Evolutionary conservation across 495 filamentous ascomycete genomes (phyloP).

Genomic region (Parathielavia appendiculata): DNA sequence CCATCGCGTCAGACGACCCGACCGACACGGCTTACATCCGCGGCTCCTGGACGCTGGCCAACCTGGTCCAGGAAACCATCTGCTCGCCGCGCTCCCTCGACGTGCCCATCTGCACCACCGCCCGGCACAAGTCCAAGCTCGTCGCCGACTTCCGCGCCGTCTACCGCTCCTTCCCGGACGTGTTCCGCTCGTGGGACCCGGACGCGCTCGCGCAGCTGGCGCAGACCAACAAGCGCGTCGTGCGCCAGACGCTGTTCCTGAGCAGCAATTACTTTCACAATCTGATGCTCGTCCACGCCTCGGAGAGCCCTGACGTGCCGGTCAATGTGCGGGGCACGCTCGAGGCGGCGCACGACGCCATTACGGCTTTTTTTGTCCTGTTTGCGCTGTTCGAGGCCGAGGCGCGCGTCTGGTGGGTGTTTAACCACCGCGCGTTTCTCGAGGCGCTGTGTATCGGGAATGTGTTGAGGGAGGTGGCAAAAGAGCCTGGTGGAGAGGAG

Average conservation of each 20-base stretch:
- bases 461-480: conserved; percentile 39
- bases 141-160: conserved; percentile 57
- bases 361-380: conserved; percentile 60
- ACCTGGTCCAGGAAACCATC: conserved; percentile 63
- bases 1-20: conserved; percentile 45
- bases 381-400: conserved; percentile 57
- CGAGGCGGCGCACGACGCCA: conserved; percentile 61
- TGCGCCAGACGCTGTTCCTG: conserved; percentile 63
- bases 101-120: conserved; percentile 55
- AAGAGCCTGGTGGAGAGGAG: conserved; percentile 32
- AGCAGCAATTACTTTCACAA: conserved; percentile 70
- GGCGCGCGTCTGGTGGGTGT: conserved; percentile 71
- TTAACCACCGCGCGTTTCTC: conserved; percentile 66
- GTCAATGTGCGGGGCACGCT: conserved; percentile 61
- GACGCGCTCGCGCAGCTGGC: conserved; percentile 47
- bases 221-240: conserved; percentile 50
- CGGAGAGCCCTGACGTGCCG: conserved; percentile 54
- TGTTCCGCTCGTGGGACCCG: conserved; percentile 57
- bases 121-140: conserved; percentile 55
- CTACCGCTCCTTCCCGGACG: conserved; percentile 57
- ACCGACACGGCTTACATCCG: conserved; percentile 63
- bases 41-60: conserved; percentile 66
- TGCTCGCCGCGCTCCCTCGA: conserved; percentile 62
- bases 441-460: conserved; percentile 55
- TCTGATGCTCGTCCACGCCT: conserved; percentile 62